A percentile compares a stretch with the other conserved stretches of the same genome.
Evolutionary conservation across 768 basidiomycete genomes (phyloP).

Genomic region (Dioszegia hungarica): DNA sequence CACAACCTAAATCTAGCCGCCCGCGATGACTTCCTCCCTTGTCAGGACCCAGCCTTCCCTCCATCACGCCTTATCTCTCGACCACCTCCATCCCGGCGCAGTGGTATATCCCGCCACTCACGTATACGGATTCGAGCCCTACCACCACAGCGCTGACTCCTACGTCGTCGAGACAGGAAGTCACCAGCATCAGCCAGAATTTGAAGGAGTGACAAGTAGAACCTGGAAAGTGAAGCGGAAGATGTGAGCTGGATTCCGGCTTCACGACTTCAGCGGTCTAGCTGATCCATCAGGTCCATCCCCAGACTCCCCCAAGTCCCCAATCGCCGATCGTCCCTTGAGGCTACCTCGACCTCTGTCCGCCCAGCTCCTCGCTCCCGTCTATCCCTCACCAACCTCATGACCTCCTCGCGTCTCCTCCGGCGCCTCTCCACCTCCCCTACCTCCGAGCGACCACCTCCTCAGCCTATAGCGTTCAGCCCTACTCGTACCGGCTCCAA

Average conservation of each 20-base stretch:
- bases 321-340: background rate
- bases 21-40: background rate
- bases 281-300: too few species aligned
- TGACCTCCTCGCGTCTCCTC: background rate
- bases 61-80: background rate
- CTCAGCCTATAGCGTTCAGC: too few species aligned
- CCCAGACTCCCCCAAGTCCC: background rate
- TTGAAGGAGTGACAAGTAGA: background rate
- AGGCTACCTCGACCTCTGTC: background rate
- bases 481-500: too few species aligned
- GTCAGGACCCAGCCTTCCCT: background rate
- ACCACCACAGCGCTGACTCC: too few species aligned
- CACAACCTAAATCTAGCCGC: background rate
- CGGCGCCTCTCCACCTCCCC: background rate
- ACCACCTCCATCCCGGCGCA: background rate
- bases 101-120: too few species aligned
- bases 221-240: background rate
- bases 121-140: too few species aligned
- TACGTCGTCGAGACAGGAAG: too few species aligned
- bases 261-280: background rate
- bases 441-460: background rate
- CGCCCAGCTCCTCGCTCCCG: background rate
- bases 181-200: background rate
- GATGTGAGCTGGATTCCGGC: background rate
- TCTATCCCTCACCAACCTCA: background rate